Conservation (phyloP, 192 early-diverging fungal genomes). For the Linderina pennispora region DNA sequence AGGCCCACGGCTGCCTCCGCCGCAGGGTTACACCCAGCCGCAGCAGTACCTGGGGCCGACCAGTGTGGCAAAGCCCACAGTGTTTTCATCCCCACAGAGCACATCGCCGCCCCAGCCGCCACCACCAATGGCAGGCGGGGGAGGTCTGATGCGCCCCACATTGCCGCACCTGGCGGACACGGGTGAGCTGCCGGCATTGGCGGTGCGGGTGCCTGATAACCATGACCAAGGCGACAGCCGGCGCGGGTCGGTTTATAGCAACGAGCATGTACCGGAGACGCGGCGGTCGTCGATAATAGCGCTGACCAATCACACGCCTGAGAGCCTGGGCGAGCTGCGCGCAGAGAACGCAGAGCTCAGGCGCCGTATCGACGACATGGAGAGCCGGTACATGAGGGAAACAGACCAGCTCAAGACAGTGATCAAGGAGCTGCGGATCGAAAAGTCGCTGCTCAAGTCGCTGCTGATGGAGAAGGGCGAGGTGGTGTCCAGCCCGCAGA, state of each 20-base stretch:
- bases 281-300: constrained; percentile 43
- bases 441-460: constrained; percentile 42
- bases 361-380: constrained; percentile 41
- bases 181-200: too few relatives aligned
- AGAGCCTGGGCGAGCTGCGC: constrained; percentile 27
- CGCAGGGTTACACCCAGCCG: neutral
- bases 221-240: neutral
- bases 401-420: constrained; percentile 19
- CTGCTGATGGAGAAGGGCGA: constrained; percentile 25
- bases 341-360: constrained; percentile 32
- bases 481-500: neutral
- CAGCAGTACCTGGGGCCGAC: neutral
- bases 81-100: neutral
- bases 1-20: too few relatives aligned
- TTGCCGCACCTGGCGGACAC: too few relatives aligned
- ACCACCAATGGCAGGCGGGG: too few relatives aligned
- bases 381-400: constrained; percentile 24
- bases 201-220: neutral
- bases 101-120: too few relatives aligned
- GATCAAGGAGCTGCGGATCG: constrained; percentile 36
- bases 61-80: neutral
- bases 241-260: constrained; percentile 9
- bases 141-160: too few relatives aligned
- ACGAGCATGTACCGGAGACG: constrained; percentile 8
- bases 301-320: constrained; percentile 44